A percentile compares a stretch with the other conserved stretches of the same genome.
Conservation (phyloP, 495 filamentous ascomycete genomes). For the Aspergillus avenaceus region DNA sequence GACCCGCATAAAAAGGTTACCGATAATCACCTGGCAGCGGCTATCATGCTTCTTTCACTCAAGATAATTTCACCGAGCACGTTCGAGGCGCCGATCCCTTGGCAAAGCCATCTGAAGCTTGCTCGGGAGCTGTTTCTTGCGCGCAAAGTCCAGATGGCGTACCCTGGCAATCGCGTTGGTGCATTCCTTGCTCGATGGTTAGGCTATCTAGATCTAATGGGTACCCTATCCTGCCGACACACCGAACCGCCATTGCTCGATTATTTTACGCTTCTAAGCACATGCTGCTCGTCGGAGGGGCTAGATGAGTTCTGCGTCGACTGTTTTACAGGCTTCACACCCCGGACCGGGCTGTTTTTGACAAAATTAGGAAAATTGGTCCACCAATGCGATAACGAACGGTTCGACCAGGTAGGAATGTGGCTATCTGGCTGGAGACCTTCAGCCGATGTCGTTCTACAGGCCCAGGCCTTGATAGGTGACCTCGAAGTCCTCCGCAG, state of each 20-base stretch:
- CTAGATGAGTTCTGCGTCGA: conserved; percentile 64
- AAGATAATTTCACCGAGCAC: conserved; percentile 83
- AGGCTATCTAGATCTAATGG: conserved; percentile 79
- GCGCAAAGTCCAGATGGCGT: conserved; percentile 52
- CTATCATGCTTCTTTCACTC: conserved; percentile 81
- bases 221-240: conserved; percentile 67
- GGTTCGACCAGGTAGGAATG: conserved; percentile 55
- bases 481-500: conserved; percentile 42
- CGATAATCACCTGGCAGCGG: conserved; percentile 73
- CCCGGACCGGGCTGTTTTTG: conserved; percentile 64
- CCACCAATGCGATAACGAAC: conserved; percentile 62
- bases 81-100: conserved; percentile 67
- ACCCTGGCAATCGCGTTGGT: conserved; percentile 58
- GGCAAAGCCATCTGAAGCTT: conserved; percentile 74
- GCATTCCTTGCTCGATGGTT: conserved; percentile 86
- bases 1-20: conserved; percentile 56
- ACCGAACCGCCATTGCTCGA: conserved; percentile 50
- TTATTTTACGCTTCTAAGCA: conserved; percentile 54
- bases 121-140: conserved; percentile 72
- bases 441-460: conserved; percentile 43
- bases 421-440: conserved; percentile 57
- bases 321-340: conserved; percentile 77
- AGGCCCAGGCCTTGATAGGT: conserved; percentile 52
- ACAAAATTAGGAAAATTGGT: conserved; percentile 72
- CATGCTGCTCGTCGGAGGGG: conserved; percentile 28